phyloP scores from a whole-genome alignment of 2,329 filamentous ascomycete genomes.

The Lecanosticta acicola region DNA sequence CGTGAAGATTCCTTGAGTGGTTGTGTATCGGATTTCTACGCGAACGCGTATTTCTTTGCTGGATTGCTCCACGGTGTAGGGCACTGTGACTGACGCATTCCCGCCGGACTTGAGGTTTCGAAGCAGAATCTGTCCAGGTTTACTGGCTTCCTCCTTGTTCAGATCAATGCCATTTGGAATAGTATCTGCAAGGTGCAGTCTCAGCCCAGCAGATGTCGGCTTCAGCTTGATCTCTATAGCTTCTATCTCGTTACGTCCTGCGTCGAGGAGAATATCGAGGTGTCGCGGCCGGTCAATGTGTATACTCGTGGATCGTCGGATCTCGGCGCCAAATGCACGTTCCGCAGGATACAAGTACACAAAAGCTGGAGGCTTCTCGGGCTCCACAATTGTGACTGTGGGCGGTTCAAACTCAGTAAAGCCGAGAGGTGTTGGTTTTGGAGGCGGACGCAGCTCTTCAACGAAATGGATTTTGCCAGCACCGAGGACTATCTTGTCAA shows the following conservation, averaged over 20 bases:
- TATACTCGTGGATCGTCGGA: slow-evolving; percentile 63
- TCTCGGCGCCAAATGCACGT: slow-evolving; percentile 61
- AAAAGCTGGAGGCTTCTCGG: slow-evolving; percentile 33
- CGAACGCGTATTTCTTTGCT: slow-evolving; percentile 65
- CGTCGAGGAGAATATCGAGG: slow-evolving; percentile 66
- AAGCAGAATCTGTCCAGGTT: slow-evolving; percentile 21
- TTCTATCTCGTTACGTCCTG: slow-evolving; percentile 65
- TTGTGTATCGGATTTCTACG: slow-evolving; percentile 45
- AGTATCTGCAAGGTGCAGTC: slow-evolving; percentile 51
- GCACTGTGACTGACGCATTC: slow-evolving; percentile 58
- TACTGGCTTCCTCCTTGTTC: slow-evolving; percentile 3
- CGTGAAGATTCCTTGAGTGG: slow-evolving; percentile 21
- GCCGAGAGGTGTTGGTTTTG: slow-evolving; percentile 42
- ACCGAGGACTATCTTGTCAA: slow-evolving; percentile 64
- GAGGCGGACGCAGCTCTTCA: slow-evolving; percentile 50
- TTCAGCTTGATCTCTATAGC: slow-evolving; percentile 48
- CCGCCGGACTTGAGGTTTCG: slow-evolving; percentile 33
- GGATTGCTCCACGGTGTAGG: slow-evolving; percentile 78
- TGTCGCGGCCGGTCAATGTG: slow-evolving; percentile 74
- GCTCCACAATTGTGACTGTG: slow-evolving; percentile 15
- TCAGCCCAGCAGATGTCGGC: slow-evolving; percentile 55
- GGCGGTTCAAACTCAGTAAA: slow-evolving; percentile 40
- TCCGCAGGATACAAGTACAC: slow-evolving; percentile 69
- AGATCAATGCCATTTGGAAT: slow-evolving; percentile 20
- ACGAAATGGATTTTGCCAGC: slow-evolving; percentile 60